phyloP scores from a whole-genome alignment of 495 filamentous ascomycete genomes.

The Xylaria scruposa region DNA sequence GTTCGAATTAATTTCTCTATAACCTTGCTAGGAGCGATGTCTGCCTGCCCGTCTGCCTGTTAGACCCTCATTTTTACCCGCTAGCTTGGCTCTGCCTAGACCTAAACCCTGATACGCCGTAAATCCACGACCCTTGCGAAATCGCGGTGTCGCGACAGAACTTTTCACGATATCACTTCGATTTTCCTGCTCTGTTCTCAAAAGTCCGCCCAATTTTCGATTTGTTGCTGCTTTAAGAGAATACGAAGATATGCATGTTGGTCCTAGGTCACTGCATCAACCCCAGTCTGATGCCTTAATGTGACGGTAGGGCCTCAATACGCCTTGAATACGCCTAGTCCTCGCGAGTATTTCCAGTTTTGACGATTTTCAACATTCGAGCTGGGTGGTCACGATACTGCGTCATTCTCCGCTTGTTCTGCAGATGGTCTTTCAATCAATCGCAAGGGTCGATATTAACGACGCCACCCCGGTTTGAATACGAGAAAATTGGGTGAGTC shows the following conservation, averaged over 20 bases:
- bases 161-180: not conserved
- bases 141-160: not conserved
- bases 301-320: conserved; percentile 9
- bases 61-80: not conserved
- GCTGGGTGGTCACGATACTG: not conserved
- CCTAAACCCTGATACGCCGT: not conserved
- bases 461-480: not conserved
- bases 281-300: not conserved
- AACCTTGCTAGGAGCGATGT: not conserved
- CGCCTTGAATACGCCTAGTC: not conserved
- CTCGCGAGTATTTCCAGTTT: not conserved
- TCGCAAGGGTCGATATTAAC: conserved; percentile 2
- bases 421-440: not conserved
- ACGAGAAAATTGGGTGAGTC: conserved; percentile 7
- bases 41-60: conserved; percentile 25
- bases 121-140: not conserved
- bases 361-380: not conserved
- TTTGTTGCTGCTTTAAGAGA: conserved; percentile 4
- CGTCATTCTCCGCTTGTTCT: not conserved
- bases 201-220: not conserved
- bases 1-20: not conserved
- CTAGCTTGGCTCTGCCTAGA: conserved; percentile 13
- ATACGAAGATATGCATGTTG: not conserved
- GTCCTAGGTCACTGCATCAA: not conserved
- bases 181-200: not conserved